Evolutionary conservation across 805 yeast genomes (phyloP).

Genomic region (Vanderwaltozyma tropicalis): DNA sequence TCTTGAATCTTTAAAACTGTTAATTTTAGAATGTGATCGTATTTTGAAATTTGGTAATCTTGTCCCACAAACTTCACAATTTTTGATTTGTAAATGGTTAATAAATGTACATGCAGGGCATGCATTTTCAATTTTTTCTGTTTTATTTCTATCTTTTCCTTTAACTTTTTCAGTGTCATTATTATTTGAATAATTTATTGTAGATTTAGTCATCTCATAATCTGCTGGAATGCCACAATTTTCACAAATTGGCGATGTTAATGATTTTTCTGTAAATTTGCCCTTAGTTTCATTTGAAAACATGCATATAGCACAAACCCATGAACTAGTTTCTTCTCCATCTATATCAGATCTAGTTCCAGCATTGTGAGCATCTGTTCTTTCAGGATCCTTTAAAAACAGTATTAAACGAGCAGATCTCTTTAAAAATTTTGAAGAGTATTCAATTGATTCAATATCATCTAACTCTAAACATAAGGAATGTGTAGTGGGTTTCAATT

Average conservation of each 20-base stretch:
- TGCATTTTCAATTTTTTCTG: conserved; percentile 8
- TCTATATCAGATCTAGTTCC: not conserved
- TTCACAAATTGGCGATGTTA: conserved; percentile 37
- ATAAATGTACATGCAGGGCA: conserved; percentile 65
- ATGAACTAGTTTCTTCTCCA: conserved; percentile 19
- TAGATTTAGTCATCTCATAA: conserved; percentile 27
- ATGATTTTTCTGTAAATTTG: conserved; percentile 5
- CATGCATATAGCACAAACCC: conserved; percentile 85
- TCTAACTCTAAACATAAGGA: conserved; percentile 41
- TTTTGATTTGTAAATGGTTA: conserved; percentile 67
- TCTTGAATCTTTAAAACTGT: conserved; percentile 24
- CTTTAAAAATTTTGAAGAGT: conserved; percentile 49
- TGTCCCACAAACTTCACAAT: conserved; percentile 84
- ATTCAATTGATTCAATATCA: conserved; percentile 33
- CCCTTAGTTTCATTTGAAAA: conserved; percentile 26
- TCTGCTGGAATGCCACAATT: conserved; percentile 53
- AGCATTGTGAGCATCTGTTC: not conserved
- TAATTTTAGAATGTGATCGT: conserved; percentile 11
- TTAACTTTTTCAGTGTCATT: not conserved
- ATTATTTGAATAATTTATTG: conserved; percentile 13
- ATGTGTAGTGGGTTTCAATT: conserved; percentile 29
- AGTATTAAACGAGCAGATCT: conserved; percentile 70
- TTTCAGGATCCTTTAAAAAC: conserved; percentile 19
- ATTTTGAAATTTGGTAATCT: conserved; percentile 26
- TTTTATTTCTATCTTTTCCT: not conserved